Percentiles rank a stretch among this genome's conserved stretches.
These are phyloP conservation scores for Colletotrichum cuscutae DNA, from an alignment of 2,329 filamentous ascomycete species.

Conservation along the genomic window DNA sequence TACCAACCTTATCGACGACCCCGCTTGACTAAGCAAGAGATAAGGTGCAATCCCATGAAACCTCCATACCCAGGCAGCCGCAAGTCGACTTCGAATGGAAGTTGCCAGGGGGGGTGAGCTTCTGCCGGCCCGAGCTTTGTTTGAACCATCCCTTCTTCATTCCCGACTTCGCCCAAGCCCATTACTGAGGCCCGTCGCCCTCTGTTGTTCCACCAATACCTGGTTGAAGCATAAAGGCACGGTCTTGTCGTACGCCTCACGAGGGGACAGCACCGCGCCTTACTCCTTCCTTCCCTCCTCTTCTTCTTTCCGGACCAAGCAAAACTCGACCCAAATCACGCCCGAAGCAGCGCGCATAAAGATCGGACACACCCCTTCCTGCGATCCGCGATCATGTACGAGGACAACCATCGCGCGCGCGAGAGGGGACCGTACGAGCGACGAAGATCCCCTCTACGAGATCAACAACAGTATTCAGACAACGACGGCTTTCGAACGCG, in stretches of 20 bases:
- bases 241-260: constrained; percentile 24
- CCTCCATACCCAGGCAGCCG: neutral
- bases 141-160: constrained; percentile 24
- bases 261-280: constrained; percentile 13
- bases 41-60: neutral
- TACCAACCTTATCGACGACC: neutral
- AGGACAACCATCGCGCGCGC: constrained; percentile 25
- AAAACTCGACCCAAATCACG: constrained; percentile 4
- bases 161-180: constrained; percentile 4
- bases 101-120: constrained; percentile 22
- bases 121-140: constrained; percentile 7
- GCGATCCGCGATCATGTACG: constrained; percentile 30
- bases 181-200: neutral
- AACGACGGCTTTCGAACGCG: constrained; percentile 57
- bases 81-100: neutral
- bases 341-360: neutral
- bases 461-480: constrained; percentile 38
- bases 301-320: constrained; percentile 10
- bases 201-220: constrained; percentile 4
- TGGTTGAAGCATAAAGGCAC: constrained; percentile 17
- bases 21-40: constrained; percentile 25
- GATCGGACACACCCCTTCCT: constrained; percentile 3
- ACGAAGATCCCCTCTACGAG: constrained; percentile 34
- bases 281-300: neutral
- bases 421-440: constrained; percentile 35